A percentile compares a stretch with the other conserved stretches of the same genome.
phyloP scores from a whole-genome alignment of 2,329 filamentous ascomycete species.

The Botrytis deweyae region DNA sequence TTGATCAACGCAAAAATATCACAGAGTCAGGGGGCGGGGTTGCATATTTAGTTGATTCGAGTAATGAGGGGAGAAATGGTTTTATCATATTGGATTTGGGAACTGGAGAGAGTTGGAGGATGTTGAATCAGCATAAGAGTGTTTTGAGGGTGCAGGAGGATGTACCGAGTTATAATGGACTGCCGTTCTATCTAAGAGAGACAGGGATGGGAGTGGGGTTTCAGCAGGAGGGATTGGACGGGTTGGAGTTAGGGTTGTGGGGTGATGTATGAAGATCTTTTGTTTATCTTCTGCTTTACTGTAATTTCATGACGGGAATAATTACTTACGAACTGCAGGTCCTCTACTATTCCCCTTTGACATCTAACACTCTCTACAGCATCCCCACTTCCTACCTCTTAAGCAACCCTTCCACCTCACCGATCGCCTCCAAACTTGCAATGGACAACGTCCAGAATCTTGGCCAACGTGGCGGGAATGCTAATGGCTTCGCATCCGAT shows the following conservation, averaged over 20 bases:
- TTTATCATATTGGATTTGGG: constrained; percentile 47
- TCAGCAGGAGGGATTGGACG: constrained; percentile 40
- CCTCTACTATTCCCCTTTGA: constrained; percentile 47
- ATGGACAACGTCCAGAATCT: constrained; percentile 48
- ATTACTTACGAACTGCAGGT: constrained; percentile 28
- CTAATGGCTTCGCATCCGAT: constrained; percentile 48
- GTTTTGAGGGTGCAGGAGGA: background rate
- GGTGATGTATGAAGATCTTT: constrained; percentile 32
- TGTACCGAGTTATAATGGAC: constrained; percentile 37
- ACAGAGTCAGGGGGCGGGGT: constrained; percentile 44
- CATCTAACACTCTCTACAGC: constrained; percentile 40
- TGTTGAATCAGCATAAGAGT: constrained; percentile 30
- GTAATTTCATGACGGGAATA: background rate
- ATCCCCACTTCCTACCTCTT: constrained; percentile 42
- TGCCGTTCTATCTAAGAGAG: constrained; percentile 38
- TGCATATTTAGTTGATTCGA: constrained; percentile 48
- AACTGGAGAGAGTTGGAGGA: constrained; percentile 45
- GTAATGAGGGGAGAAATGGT: constrained; percentile 46
- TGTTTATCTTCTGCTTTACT: background rate
- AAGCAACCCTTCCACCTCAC: constrained; percentile 37
- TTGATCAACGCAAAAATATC: constrained; percentile 45
- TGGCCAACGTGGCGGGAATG: constrained; percentile 47
- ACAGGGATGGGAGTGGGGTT: constrained; percentile 34
- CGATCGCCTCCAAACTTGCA: constrained; percentile 43
- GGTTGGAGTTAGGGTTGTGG: constrained; percentile 36